These are phyloP conservation scores for Crucibulum laeve DNA, from an alignment of 768 basidiomycete genomes.

Conservation along the genomic window DNA sequence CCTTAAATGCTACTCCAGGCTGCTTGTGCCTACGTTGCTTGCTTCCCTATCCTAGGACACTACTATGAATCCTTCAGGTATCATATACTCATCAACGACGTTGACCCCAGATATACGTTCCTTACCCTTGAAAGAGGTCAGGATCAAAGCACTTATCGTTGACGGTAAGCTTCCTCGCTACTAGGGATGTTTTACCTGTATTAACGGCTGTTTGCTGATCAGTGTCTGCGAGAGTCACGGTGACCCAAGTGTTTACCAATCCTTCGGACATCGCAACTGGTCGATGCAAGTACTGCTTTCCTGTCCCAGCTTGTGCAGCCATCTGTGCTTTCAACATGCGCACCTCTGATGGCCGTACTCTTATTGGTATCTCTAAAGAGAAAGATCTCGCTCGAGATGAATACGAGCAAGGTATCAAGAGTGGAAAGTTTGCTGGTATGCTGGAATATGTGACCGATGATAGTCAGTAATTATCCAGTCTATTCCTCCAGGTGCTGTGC, in stretches of 20 bases:
- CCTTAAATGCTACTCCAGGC: too few relatives aligned
- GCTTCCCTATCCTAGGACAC: background rate
- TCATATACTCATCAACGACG: constrained; percentile 9
- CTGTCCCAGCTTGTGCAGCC: constrained; percentile 50
- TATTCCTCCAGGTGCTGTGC: background rate
- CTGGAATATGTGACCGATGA: constrained; percentile 48
- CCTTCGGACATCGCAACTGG: constrained; percentile 28
- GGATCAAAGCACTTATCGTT: constrained; percentile 33
- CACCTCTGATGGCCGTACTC: constrained; percentile 34
- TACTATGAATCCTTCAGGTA: constrained; percentile 15
- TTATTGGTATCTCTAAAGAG: constrained; percentile 46
- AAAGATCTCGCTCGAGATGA: constrained; percentile 34
- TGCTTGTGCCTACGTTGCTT: too few relatives aligned
- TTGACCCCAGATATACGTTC: constrained; percentile 6
- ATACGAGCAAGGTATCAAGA: constrained; percentile 33
- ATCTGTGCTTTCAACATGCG: constrained; percentile 52
- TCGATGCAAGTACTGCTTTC: constrained; percentile 53
- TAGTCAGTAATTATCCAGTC: constrained; percentile 26
- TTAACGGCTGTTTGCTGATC: constrained; percentile 2
- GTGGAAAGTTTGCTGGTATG: constrained; percentile 38
- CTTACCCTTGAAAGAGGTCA: constrained; percentile 38
- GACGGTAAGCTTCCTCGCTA: constrained; percentile 27
- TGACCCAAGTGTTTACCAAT: constrained; percentile 39
- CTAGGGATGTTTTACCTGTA: background rate
- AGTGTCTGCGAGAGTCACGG: constrained; percentile 41